Evolutionary conservation across 352 stramenopile species (phyloP).

Genomic region (Peronospora belbahrii): DNA sequence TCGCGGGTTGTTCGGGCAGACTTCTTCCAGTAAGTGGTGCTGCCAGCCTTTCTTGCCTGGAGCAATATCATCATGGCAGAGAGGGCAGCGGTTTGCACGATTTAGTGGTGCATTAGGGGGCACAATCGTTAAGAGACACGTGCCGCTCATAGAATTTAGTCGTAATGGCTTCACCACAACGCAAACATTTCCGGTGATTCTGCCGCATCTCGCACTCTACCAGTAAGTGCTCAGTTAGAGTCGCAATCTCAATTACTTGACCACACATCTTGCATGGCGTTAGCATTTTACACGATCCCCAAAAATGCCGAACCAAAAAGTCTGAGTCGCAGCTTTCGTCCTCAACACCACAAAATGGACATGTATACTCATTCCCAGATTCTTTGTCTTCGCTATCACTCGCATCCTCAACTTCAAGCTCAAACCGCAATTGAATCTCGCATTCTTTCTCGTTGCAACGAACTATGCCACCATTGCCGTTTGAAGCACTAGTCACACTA

Average conservation of each 20-base stretch:
- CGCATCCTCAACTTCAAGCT: constrained; percentile 30
- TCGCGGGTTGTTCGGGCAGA: constrained; percentile 76
- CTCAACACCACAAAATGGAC: constrained; percentile 86
- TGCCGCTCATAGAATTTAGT: constrained; percentile 80
- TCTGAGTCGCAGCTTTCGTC: constrained; percentile 87
- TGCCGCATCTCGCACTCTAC: constrained; percentile 81
- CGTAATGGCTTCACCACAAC: constrained; percentile 81
- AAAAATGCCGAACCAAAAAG: constrained; percentile 89
- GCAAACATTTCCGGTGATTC: constrained; percentile 73
- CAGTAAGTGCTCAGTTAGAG: constrained; percentile 87
- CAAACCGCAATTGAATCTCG: constrained; percentile 24
- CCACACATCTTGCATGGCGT: constrained; percentile 89
- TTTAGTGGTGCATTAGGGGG: constrained; percentile 45
- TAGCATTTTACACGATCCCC: constrained; percentile 87
- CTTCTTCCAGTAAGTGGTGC: constrained; percentile 55
- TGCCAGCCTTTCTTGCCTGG: constrained; percentile 64
- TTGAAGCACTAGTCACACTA: neutral
- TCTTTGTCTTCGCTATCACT: constrained; percentile 55
- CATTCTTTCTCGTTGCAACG: constrained; percentile 9
- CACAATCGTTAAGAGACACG: constrained; percentile 66
- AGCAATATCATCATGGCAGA: constrained; percentile 73
- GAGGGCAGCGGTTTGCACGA: constrained; percentile 62
- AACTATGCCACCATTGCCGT: constrained; percentile 1
- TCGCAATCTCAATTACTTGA: constrained; percentile 89
- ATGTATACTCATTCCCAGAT: constrained; percentile 83